Evolutionary conservation across 305 asterid species (phyloP).

Genomic region (Coffea humblotiana): DNA sequence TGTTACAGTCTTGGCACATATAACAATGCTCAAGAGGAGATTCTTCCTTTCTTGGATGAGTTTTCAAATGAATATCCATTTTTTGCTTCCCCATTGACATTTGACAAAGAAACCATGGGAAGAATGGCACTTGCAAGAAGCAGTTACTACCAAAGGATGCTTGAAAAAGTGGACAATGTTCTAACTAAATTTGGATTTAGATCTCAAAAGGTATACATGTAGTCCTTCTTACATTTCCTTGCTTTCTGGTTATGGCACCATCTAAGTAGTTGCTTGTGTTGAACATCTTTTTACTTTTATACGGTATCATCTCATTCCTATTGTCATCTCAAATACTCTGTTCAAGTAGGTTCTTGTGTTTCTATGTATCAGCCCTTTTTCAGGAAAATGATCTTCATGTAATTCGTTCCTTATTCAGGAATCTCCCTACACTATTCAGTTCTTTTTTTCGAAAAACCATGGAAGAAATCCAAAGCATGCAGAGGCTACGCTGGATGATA

Average conservation of each 20-base stretch:
- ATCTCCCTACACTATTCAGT: conserved; percentile 36
- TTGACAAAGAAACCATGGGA: conserved; percentile 66
- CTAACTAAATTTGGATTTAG: conserved; percentile 61
- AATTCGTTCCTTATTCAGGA: conserved; percentile 40
- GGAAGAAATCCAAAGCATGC: conserved; percentile 35
- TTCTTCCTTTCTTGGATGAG: conserved; percentile 66
- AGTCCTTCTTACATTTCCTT: neutral
- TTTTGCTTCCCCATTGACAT: conserved; percentile 64
- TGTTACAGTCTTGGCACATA: conserved; percentile 52
- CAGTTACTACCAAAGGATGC: conserved; percentile 66
- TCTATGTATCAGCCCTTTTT: conserved; percentile 6
- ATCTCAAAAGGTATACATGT: conserved; percentile 52
- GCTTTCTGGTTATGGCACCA: neutral
- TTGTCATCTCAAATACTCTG: neutral
- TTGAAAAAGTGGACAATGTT: conserved; percentile 62
- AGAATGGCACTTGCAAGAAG: conserved; percentile 58
- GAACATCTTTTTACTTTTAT: neutral
- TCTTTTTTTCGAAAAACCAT: conserved; percentile 29
- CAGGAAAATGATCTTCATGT: conserved; percentile 23
- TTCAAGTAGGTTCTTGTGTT: neutral
- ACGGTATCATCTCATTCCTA: neutral
- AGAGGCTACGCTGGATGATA: conserved; percentile 37
- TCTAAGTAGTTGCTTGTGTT: neutral
- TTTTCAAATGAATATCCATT: conserved; percentile 52
- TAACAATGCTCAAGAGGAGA: conserved; percentile 46